Evolutionary conservation across 371 early-diverging fungal genomes (phyloP).

Genomic region (Batkoa obscura): DNA sequence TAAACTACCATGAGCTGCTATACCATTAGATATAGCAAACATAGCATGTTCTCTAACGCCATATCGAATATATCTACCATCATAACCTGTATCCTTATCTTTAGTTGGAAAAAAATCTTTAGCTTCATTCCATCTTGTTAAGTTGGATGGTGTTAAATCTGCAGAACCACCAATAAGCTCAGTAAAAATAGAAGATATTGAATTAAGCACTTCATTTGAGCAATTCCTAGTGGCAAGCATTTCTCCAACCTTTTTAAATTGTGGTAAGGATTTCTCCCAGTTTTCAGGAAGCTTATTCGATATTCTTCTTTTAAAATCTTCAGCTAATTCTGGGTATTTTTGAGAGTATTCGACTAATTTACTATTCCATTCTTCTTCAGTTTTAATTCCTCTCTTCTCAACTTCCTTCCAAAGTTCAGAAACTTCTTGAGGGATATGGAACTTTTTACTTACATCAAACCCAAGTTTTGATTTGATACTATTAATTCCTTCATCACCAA

Average conservation of each 20-base stretch:
- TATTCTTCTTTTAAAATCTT: conserved; percentile 61
- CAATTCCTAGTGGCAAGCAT: conserved; percentile 75
- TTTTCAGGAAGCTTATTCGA: conserved; percentile 47
- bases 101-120: conserved; percentile 72
- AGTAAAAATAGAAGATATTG: conserved; percentile 51
- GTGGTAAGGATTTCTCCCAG: conserved; percentile 52
- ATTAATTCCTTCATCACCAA: conserved; percentile 75
- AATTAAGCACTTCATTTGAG: conserved; percentile 65
- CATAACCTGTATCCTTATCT: conserved; percentile 49
- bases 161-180: conserved; percentile 95
- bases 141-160: conserved; percentile 91
- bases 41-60: conserved; percentile 99
- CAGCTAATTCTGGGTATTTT: conserved; percentile 46
- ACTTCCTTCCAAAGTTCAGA: conserved; percentile 43
- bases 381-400: conserved; percentile 29
- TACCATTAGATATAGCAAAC: conserved; percentile 92
- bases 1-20: conserved; percentile 71
- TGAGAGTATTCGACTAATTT: conserved; percentile 37
- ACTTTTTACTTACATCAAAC: conserved; percentile 53
- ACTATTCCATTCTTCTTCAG: conserved; percentile 53
- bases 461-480: conserved; percentile 72
- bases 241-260: conserved; percentile 54
- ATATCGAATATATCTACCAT: conserved; percentile 84
- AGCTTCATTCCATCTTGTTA: conserved; percentile 87
- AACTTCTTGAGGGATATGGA: conserved; percentile 41